These are phyloP conservation scores for Russula griseocarnosa DNA, from an alignment of 768 basidiomycete genomes.

Conservation along the genomic window DNA sequence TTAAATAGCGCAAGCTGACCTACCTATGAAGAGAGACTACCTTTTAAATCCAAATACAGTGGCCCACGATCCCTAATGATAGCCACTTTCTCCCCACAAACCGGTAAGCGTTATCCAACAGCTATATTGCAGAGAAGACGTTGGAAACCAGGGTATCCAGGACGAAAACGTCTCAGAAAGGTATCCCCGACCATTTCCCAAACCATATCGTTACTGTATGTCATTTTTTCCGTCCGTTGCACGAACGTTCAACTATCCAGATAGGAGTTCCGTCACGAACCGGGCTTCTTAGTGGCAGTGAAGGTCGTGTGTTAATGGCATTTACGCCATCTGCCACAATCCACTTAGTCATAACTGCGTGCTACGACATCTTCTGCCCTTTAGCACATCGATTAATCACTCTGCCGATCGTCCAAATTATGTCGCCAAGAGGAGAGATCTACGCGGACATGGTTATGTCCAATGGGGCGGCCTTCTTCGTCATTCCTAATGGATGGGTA, in stretches of 20 bases:
- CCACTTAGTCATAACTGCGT: background rate
- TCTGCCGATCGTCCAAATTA: background rate
- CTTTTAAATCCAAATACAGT: too few relatives aligned
- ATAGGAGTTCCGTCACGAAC: background rate
- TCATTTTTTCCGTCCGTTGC: background rate
- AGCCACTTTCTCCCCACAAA: background rate
- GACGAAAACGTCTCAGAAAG: background rate
- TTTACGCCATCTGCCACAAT: background rate
- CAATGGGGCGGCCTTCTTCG: too few relatives aligned
- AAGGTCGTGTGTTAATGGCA: background rate
- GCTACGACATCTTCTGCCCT: background rate
- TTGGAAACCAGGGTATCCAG: background rate
- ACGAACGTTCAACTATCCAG: background rate
- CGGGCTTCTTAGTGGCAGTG: background rate
- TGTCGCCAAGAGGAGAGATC: background rate
- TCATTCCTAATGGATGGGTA: background rate
- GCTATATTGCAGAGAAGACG: background rate
- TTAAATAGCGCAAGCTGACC: background rate
- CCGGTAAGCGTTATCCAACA: background rate
- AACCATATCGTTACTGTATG: background rate
- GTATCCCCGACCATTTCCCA: background rate
- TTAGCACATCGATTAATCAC: background rate
- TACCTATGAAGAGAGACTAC: background rate
- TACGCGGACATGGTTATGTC: background rate
- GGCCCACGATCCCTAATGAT: background rate